phyloP scores from a whole-genome alignment of 2,329 filamentous ascomycete genomes.

The Alternaria hordeiaustralica region DNA sequence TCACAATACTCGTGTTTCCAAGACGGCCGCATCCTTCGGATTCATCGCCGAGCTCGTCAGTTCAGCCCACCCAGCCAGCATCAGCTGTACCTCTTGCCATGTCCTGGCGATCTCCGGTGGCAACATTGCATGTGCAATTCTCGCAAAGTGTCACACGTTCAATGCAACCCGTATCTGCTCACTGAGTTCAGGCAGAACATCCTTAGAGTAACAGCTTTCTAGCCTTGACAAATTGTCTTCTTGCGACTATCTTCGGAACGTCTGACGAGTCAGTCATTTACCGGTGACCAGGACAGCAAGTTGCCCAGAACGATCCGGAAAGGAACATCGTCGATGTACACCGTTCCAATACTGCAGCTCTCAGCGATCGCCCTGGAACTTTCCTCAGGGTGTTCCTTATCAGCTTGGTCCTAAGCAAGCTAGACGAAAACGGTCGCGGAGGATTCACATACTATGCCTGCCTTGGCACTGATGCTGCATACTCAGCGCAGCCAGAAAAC shows the following conservation, averaged over 20 bases:
- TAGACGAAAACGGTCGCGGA: slow-evolving; percentile 12
- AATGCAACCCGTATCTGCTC: slow-evolving; percentile 2
- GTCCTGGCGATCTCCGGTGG: not conserved
- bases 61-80: not conserved
- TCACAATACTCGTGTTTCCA: slow-evolving; percentile 2
- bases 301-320: not conserved
- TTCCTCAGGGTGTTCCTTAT: not conserved
- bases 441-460: slow-evolving; percentile 17
- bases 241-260: not conserved
- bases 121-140: not conserved
- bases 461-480: slow-evolving; percentile 4
- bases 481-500: slow-evolving; percentile 12
- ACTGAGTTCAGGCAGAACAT: not conserved
- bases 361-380: not conserved
- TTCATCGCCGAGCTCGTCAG: not conserved
- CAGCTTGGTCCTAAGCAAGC: slow-evolving; percentile 9
- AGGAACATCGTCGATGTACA: not conserved
- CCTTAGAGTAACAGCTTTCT: not conserved
- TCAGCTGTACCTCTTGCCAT: not conserved
- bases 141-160: not conserved
- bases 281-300: not conserved
- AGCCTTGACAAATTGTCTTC: not conserved
- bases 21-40: not conserved
- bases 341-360: not conserved
- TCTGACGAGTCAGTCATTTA: not conserved